A percentile compares a stretch with the other conserved stretches of the same genome.
These are phyloP conservation scores for Colletotrichum lentis DNA, from an alignment of 2,329 filamentous ascomycete genomes.

Conservation along the genomic window DNA sequence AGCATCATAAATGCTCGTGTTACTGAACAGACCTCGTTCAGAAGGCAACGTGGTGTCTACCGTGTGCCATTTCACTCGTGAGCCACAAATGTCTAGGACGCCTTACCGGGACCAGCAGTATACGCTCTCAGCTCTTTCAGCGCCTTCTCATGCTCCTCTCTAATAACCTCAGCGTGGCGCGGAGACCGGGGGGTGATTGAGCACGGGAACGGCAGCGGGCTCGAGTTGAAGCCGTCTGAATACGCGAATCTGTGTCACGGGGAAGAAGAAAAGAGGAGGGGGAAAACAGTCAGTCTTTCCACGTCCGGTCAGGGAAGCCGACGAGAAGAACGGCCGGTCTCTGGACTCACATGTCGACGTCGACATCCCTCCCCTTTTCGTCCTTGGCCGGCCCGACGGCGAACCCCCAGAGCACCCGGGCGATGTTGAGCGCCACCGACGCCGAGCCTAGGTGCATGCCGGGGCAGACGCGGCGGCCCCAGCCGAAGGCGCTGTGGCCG, in stretches of 20 bases:
- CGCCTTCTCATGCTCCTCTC: slow-evolving; percentile 44
- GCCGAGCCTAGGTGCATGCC: slow-evolving; percentile 62
- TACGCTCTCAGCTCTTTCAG: slow-evolving; percentile 44
- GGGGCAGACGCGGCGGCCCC: slow-evolving; percentile 54
- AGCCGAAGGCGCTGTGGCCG: slow-evolving; percentile 54
- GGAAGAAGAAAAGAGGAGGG: no score
- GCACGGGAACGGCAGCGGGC: slow-evolving; percentile 52
- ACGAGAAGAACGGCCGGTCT: no score
- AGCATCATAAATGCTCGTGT: no score
- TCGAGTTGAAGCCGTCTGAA: slow-evolving; percentile 55
- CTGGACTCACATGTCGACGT: slow-evolving; percentile 50
- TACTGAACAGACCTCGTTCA: background rate
- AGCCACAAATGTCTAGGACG: slow-evolving; percentile 30
- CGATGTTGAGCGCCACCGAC: slow-evolving; percentile 56
- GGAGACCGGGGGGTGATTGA: slow-evolving; percentile 49
- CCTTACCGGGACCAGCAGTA: slow-evolving; percentile 38
- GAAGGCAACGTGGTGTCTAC: background rate
- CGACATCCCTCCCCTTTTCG: slow-evolving; percentile 40
- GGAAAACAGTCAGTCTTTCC: no score
- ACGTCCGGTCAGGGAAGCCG: no score
- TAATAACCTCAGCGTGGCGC: slow-evolving; percentile 45
- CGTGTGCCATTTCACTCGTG: no score
- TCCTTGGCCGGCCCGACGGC: slow-evolving; percentile 44
- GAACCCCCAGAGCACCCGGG: slow-evolving; percentile 63
- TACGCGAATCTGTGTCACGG: slow-evolving; percentile 50